Evolutionary conservation across 2,329 filamentous ascomycete genomes (phyloP), one percentile per base, ranked within the genome.

Genomic region (Aquanectria penicillioides): DNA sequence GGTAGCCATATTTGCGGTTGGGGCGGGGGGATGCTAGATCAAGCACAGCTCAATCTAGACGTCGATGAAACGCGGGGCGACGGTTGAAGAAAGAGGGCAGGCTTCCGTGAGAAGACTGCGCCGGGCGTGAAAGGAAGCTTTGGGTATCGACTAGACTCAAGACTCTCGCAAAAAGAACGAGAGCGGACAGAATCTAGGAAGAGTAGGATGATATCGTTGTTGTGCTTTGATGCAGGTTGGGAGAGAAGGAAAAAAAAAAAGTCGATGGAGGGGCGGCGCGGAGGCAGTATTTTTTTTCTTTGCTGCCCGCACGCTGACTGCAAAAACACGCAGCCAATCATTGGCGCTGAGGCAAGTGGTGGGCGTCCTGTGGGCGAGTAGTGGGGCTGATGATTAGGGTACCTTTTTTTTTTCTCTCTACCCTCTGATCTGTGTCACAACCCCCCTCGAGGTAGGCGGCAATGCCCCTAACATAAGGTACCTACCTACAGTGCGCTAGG

Each of bases 1-100:
- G 80, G 90, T 89, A 93, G 94, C 94, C 94, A 98, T 98, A 88
- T 91, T 97, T 94, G 92, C 89, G 89, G 83, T 85, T 74, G 74
- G 75, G 75, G 75, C 77, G 80, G 60, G 58, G 64, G 57, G 87
- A 85, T 75, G 83, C 84, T 83, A 87, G 86, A 89, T 86, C 91
- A 92, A 90, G 89, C 90, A 80, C 83, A 82, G 89, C 85, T 88
- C 90, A 86, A 93, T 85, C 89, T 87, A 88, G 83, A 81, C 75
- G 75, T 72, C 73, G 63, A 70, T 68, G 68, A 73, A 77, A 74
- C 75, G 79, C 69, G 75, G 74, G 75, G 76, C 69, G 71, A 69
- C 63, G 64, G 65, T 62, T 63, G 67, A 61, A 64, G 72, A 73
- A 76, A 73, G 73, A 77, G 71, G 64, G 69, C 75, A 77, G 72